These are phyloP conservation scores for Parafenestella ontariensis DNA, from an alignment of 2,329 filamentous ascomycete species.

Conservation along the genomic window DNA sequence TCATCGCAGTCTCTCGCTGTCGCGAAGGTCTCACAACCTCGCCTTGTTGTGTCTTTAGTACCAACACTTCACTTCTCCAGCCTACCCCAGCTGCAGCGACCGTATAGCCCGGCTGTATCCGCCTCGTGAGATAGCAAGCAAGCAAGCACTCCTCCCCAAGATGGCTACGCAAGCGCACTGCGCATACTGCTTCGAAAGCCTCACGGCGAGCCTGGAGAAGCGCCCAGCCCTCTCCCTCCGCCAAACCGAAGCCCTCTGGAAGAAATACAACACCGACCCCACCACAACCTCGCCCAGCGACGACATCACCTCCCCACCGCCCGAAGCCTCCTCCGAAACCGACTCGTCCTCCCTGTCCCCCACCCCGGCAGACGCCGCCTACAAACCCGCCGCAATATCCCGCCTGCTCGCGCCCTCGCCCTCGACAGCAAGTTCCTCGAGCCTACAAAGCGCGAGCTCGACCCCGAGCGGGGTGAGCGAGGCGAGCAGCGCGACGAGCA, in stretches of 20 bases:
- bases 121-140: conserved; percentile 1
- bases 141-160: conserved; percentile 6
- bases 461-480: conserved; percentile 52
- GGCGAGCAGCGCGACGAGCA: conserved; percentile 56
- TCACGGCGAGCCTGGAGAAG: conserved; percentile 76
- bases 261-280: conserved; percentile 54
- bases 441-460: conserved; percentile 57
- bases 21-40: background rate
- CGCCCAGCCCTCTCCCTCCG: conserved; percentile 71
- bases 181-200: conserved; percentile 89
- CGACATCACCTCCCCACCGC: conserved; percentile 36
- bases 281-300: conserved; percentile 18
- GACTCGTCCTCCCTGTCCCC: conserved; percentile 10
- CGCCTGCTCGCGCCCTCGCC: conserved; percentile 52
- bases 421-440: conserved; percentile 53
- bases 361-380: conserved; percentile 32
- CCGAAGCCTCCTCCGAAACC: conserved; percentile 44
- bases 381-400: conserved; percentile 54
- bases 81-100: background rate
- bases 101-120: background rate
- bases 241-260: conserved; percentile 74
- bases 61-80: background rate
- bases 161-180: conserved; percentile 92
- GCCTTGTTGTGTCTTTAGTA: conserved; percentile 1
- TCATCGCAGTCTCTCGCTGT: conserved; percentile 8